These are phyloP conservation scores for Pulveroboletus sp. DNA, from an alignment of 768 basidiomycete species.

Conservation along the genomic window DNA sequence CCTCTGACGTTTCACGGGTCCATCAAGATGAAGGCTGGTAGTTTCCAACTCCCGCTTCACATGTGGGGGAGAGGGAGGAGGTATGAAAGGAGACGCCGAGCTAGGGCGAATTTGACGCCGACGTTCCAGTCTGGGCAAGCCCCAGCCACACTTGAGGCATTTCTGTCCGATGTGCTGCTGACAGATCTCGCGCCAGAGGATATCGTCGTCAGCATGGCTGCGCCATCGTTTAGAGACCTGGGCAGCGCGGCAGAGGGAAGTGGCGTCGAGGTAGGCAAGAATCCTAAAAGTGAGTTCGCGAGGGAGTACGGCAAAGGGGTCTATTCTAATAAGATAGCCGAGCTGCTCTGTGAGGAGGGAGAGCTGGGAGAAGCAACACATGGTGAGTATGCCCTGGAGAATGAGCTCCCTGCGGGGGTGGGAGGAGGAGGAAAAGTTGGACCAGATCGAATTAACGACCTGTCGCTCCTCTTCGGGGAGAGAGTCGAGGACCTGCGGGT, in stretches of 20 bases:
- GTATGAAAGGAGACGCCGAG: conserved; percentile 37
- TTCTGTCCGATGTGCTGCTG: conserved; percentile 98
- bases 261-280: conserved; percentile 86
- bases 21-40: conserved; percentile 21
- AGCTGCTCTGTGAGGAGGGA: conserved; percentile 94
- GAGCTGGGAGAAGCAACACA: conserved; percentile 99
- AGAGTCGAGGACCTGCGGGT: conserved; percentile 78
- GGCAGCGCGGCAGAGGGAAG: conserved; percentile 87
- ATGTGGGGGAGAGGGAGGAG: conserved; percentile 24
- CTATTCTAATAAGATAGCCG: conserved; percentile 87
- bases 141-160: conserved; percentile 97
- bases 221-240: conserved; percentile 87
- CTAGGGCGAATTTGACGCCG: conserved; percentile 44
- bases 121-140: conserved; percentile 84
- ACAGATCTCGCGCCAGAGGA: conserved; percentile 94
- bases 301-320: conserved; percentile 88
- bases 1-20: conserved; percentile 51
- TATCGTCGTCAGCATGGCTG: conserved; percentile 86
- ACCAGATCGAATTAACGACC: conserved; percentile 90
- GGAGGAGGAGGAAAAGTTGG: conserved; percentile 91
- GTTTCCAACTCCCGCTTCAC: conserved; percentile 41
- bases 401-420: conserved; percentile 90
- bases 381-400: conserved; percentile 93
- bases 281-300: conserved; percentile 86
- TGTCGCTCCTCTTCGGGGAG: conserved; percentile 82